Evolutionary conservation across 139 green algal species (phyloP).

Genomic region (Chlorella sorokiniana): DNA sequence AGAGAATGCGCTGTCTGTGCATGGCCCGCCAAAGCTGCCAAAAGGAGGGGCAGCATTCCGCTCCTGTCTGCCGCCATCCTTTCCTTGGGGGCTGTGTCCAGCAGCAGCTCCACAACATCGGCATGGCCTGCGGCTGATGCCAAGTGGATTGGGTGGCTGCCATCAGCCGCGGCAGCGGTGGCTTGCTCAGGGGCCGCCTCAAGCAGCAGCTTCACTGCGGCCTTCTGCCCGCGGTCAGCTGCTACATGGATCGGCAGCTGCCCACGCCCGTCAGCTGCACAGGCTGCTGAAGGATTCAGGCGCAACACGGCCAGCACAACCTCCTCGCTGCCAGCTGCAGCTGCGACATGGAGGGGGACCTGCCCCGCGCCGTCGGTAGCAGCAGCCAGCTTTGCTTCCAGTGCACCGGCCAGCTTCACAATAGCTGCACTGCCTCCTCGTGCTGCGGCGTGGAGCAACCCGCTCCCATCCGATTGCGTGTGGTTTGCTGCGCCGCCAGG

Average conservation of each 20-base stretch:
- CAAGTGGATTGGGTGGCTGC: too few species aligned
- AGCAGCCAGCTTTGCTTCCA: too few species aligned
- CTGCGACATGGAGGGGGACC: neutral
- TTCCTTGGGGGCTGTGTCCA: neutral
- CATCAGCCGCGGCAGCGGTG: too few species aligned
- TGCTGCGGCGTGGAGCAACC: neutral
- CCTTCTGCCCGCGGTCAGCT: neutral
- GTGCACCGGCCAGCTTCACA: too few species aligned
- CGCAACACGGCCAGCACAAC: neutral
- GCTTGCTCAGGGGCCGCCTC: too few species aligned
- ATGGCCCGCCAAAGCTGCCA: neutral
- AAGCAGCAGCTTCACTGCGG: neutral
- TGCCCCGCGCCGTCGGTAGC: too few species aligned
- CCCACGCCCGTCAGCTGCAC: neutral
- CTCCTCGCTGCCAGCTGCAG: neutral
- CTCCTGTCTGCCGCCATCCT: neutral
- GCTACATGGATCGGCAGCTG: neutral
- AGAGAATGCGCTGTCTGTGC: neutral
- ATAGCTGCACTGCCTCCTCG: neutral
- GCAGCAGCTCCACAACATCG: neutral
- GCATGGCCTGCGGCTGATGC: too few species aligned
- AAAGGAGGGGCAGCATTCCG: neutral
- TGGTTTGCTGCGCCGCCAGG: neutral
- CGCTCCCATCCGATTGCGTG: neutral
- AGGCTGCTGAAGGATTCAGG: neutral